Conservation (phyloP, 257 asterid genomes). For the Jaltomata sinuosa region DNA sequence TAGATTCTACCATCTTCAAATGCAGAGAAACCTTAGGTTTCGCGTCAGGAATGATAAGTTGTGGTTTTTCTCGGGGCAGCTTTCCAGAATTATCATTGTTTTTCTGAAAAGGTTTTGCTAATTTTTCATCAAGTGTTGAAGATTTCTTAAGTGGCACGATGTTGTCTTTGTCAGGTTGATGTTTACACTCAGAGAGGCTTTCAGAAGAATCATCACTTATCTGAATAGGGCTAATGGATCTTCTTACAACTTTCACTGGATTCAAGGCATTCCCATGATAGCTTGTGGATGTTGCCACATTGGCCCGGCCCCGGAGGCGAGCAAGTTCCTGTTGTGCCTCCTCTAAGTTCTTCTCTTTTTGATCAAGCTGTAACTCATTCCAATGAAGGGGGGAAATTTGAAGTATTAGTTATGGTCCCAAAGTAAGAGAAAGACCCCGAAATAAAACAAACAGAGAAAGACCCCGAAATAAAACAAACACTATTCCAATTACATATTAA, state of each 20-base stretch:
- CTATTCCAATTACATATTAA: neutral
- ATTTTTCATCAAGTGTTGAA: neutral
- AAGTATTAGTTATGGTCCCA: neutral
- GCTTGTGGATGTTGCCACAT: slow-evolving; percentile 18
- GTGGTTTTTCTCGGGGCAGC: slow-evolving; percentile 30
- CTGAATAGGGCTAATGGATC: slow-evolving; percentile 15
- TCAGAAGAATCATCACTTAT: neutral
- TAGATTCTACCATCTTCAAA: slow-evolving; percentile 25
- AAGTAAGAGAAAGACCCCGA: neutral
- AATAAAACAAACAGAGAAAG: neutral
- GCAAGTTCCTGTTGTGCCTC: slow-evolving; percentile 45
- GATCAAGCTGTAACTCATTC: slow-evolving; percentile 37
- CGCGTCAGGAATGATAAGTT: slow-evolving; percentile 34
- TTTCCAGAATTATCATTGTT: slow-evolving; percentile 22
- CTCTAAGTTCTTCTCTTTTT: slow-evolving; percentile 46
- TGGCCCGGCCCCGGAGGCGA: slow-evolving; percentile 29
- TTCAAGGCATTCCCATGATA: slow-evolving; percentile 14
- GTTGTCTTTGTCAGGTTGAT: slow-evolving; percentile 1
- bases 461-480: no score
- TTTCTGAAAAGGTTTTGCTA: neutral
- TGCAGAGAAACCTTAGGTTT: slow-evolving; percentile 17
- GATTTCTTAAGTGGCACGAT: slow-evolving; percentile 11
- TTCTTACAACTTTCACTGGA: slow-evolving; percentile 12
- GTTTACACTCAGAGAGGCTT: neutral
- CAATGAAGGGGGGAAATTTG: neutral